Evolutionary conservation across 2,329 filamentous ascomycete genomes (phyloP).

Genomic region (Fusarium secorum): DNA sequence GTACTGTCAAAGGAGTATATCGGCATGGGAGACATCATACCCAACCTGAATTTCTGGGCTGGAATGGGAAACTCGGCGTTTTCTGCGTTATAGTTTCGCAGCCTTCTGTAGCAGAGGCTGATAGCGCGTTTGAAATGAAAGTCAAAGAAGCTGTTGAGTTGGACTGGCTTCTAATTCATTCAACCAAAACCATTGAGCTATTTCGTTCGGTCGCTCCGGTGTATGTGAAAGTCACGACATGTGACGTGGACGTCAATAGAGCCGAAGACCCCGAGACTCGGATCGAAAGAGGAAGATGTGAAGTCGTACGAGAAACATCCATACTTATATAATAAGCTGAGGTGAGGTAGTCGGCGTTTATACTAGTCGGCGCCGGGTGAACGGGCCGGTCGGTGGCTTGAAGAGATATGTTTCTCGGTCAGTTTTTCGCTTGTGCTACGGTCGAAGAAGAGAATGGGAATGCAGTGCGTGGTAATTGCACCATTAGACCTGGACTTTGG

Average conservation of each 20-base stretch:
- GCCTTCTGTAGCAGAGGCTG: neutral
- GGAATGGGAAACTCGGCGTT: conserved; percentile 31
- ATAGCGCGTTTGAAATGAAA: conserved; percentile 6
- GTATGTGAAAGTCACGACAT: neutral
- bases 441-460: neutral
- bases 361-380: conserved; percentile 10
- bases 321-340: conserved; percentile 1
- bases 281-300: conserved; percentile 21
- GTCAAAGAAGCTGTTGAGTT: conserved; percentile 17
- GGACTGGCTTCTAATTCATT: conserved; percentile 20
- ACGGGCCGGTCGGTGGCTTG: conserved; percentile 8
- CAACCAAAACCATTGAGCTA: neutral
- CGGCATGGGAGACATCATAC: conserved; percentile 25
- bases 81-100: conserved; percentile 15
- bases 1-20: conserved; percentile 32
- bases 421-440: neutral
- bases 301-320: conserved; percentile 30
- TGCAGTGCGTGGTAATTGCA: conserved; percentile 10
- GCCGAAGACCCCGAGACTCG: neutral
- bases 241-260: neutral
- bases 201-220: neutral
- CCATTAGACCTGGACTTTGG: conserved; percentile 1
- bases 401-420: neutral
- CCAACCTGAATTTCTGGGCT: conserved; percentile 23
- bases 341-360: neutral